Evolutionary conservation across 208 protist genomes (phyloP).

Genomic region (Trypanosoma cruzi): DNA sequence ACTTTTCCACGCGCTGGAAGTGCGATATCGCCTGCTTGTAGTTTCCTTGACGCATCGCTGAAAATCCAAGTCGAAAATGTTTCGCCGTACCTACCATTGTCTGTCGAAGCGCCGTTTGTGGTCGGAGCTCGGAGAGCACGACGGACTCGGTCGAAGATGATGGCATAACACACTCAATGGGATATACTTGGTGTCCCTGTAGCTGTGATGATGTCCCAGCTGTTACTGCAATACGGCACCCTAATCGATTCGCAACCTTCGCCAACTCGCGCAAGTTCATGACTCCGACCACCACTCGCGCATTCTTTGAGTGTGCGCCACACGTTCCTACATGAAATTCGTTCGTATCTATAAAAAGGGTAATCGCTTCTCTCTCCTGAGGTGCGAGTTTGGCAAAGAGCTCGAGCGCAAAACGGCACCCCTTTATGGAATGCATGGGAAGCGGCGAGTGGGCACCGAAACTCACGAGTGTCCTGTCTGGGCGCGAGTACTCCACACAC

Average conservation of each 20-base stretch:
- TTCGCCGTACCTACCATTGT: constrained; percentile 36
- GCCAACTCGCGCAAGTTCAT: constrained; percentile 18
- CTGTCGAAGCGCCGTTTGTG: constrained; percentile 14
- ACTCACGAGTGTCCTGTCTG: constrained; percentile 54
- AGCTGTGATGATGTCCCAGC: constrained; percentile 51
- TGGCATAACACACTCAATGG: constrained; percentile 53
- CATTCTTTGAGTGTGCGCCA: constrained; percentile 30
- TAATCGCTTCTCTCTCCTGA: constrained; percentile 37
- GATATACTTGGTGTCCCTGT: constrained; percentile 41
- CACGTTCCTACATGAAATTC: constrained; percentile 73
- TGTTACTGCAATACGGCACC: constrained; percentile 59
- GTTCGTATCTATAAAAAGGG: constrained; percentile 58
- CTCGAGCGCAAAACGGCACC: constrained; percentile 61
- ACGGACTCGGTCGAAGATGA: constrained; percentile 39
- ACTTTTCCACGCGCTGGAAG: constrained; percentile 28
- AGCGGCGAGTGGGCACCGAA: constrained; percentile 69
- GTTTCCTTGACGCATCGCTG: constrained; percentile 55
- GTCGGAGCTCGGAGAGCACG: constrained; percentile 57
- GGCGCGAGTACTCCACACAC: constrained; percentile 56
- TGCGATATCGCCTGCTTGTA: constrained; percentile 44
- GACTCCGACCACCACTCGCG: constrained; percentile 25
- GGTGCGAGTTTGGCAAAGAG: constrained; percentile 39
- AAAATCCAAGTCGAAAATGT: constrained; percentile 55
- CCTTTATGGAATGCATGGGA: constrained; percentile 57
- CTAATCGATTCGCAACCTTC: constrained; percentile 6